A percentile compares a stretch with the other conserved stretches of the same genome.
Conservation (phyloP, 176 grass and related monocot genomes). For the Lolium perenne region DNA sequence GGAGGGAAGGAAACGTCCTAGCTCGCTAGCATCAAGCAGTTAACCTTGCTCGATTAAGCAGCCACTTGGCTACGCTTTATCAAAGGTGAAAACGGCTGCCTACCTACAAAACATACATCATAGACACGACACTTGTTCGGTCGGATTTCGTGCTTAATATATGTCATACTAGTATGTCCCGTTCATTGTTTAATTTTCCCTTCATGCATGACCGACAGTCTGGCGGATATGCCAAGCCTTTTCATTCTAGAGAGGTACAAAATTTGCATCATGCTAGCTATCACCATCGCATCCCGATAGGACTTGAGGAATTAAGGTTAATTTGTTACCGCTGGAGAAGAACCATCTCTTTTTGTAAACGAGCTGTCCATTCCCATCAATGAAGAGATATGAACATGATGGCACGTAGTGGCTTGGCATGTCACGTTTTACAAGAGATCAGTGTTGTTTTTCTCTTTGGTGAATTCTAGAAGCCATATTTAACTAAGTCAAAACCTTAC, state of each 20-base stretch:
- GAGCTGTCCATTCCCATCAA: too few relatives aligned
- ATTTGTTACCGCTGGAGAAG: too few relatives aligned
- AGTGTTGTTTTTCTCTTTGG: too few relatives aligned
- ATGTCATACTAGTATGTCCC: neutral
- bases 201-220: neutral
- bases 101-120: neutral
- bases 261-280: neutral
- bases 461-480: too few relatives aligned
- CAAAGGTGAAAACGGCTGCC: slow-evolving; percentile 53
- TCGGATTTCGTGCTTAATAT: neutral
- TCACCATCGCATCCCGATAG: too few relatives aligned
- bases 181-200: neutral
- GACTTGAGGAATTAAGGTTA: too few relatives aligned
- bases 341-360: too few relatives aligned
- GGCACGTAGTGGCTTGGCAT: too few relatives aligned
- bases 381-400: too few relatives aligned
- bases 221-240: neutral
- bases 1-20: neutral
- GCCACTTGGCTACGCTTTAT: slow-evolving; percentile 31
- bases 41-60: slow-evolving; percentile 1
- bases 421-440: too few relatives aligned
- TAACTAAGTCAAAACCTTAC: too few relatives aligned
- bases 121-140: neutral
- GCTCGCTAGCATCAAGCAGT: neutral
- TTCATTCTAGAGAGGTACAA: neutral